Conservation (phyloP, 257 asterid species). For the Perilla frutescens region DNA sequence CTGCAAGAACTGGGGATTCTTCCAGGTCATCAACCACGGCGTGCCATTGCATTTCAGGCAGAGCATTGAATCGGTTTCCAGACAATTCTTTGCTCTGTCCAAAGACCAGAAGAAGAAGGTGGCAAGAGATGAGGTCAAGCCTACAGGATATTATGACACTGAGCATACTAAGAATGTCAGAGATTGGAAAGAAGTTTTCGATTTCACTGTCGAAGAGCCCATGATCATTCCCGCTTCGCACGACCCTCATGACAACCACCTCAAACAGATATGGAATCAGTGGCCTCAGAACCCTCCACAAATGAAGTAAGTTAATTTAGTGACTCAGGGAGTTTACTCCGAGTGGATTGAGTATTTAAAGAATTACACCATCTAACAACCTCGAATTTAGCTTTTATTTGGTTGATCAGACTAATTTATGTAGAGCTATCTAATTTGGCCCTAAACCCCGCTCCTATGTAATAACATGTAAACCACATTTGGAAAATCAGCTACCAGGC, state of each 20-base stretch:
- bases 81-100: slow-evolving; percentile 42
- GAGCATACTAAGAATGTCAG: slow-evolving; percentile 69
- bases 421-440: too few species aligned
- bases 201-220: slow-evolving; percentile 46
- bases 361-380: too few species aligned
- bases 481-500: too few species aligned
- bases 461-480: too few species aligned
- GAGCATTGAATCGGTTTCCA: slow-evolving; percentile 31
- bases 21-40: slow-evolving; percentile 64
- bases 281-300: slow-evolving; percentile 57
- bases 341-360: too few species aligned
- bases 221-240: slow-evolving; percentile 44
- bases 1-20: slow-evolving; percentile 63
- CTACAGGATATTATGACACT: slow-evolving; percentile 55
- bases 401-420: too few species aligned
- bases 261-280: slow-evolving; percentile 40
- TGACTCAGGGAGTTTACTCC: too few species aligned
- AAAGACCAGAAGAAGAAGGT: slow-evolving; percentile 57
- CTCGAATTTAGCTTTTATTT: too few species aligned
- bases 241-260: slow-evolving; percentile 40
- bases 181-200: slow-evolving; percentile 77
- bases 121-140: slow-evolving; percentile 52
- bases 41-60: slow-evolving; percentile 38
- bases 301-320: slow-evolving; percentile 40
- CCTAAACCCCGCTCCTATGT: too few species aligned